These are phyloP conservation scores for Apiospora kogelbergensis DNA, from an alignment of 2,329 filamentous ascomycete genomes.

Conservation along the genomic window DNA sequence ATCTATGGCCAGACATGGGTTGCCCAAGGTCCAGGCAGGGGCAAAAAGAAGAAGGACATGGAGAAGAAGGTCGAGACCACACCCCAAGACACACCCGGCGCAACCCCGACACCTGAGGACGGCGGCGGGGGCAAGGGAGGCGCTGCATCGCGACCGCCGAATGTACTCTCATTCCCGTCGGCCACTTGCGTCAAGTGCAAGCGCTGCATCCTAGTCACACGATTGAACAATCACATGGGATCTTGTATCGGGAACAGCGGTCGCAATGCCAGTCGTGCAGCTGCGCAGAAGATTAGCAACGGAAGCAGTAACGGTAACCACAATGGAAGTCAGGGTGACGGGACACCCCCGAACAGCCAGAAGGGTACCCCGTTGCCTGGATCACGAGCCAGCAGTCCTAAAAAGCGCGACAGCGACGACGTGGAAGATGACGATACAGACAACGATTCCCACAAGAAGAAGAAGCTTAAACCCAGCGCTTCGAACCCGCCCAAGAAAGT, in stretches of 20 bases:
- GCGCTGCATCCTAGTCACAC: slow-evolving; percentile 63
- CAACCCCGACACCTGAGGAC: slow-evolving; percentile 47
- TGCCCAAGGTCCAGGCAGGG: slow-evolving; percentile 66
- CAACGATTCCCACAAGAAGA: slow-evolving; percentile 54
- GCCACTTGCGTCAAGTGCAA: slow-evolving; percentile 69
- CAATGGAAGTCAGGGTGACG: slow-evolving; percentile 49
- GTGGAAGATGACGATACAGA: slow-evolving; percentile 54
- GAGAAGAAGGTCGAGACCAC: slow-evolving; percentile 55
- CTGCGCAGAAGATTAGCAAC: slow-evolving; percentile 63
- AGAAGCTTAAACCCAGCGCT: slow-evolving; percentile 51
- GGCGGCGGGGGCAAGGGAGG: slow-evolving; percentile 25
- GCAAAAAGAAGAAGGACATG: slow-evolving; percentile 79
- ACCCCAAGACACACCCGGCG: slow-evolving; percentile 42
- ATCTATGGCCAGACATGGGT: slow-evolving; percentile 84
- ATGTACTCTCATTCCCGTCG: slow-evolving; percentile 64
- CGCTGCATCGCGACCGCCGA: slow-evolving; percentile 47
- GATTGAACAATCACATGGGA: slow-evolving; percentile 68
- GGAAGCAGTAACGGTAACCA: slow-evolving; percentile 41
- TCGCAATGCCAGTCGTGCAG: slow-evolving; percentile 60
- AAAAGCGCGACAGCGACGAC: slow-evolving; percentile 57
- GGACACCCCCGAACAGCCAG: slow-evolving; percentile 61
- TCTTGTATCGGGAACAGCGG: slow-evolving; percentile 67
- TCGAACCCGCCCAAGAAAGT: slow-evolving; percentile 50
- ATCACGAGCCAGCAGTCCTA: slow-evolving; percentile 54
- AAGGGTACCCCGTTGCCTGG: slow-evolving; percentile 60